These are phyloP conservation scores for Cyclanthera cordifolia DNA, from an alignment of 306 rosid species.

Conservation along the genomic window DNA sequence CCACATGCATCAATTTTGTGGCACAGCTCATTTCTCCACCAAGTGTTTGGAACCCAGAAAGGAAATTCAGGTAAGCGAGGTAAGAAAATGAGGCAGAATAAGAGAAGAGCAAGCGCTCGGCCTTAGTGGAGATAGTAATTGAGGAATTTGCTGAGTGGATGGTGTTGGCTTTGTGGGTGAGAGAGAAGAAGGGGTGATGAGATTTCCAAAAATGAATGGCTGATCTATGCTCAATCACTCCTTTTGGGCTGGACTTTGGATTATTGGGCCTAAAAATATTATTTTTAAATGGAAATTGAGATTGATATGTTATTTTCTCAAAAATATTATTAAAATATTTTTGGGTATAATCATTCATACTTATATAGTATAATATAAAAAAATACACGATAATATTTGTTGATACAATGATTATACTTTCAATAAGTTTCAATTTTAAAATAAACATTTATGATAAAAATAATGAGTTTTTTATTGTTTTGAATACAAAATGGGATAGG, in stretches of 20 bases:
- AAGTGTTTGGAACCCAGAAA: not conserved
- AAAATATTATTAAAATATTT: too few species aligned
- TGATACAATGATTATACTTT: too few species aligned
- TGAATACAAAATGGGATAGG: too few species aligned
- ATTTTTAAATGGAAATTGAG: too few species aligned
- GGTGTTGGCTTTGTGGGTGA: not conserved
- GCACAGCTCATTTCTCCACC: not conserved
- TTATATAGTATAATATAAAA: too few species aligned
- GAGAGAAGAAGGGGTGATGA: not conserved
- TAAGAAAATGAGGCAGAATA: not conserved
- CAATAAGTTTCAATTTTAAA: too few species aligned
- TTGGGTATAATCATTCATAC: too few species aligned
- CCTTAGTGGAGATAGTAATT: not conserved
- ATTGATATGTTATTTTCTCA: too few species aligned
- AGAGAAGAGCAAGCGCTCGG: not conserved
- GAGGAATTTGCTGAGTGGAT: not conserved
- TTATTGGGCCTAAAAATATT: not conserved
- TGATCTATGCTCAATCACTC: not conserved
- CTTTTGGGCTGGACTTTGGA: not conserved
- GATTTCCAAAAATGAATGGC: slow-evolving; percentile 6
- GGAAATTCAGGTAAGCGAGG: not conserved
- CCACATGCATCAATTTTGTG: not conserved
- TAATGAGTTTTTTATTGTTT: too few species aligned
- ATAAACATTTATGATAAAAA: too few species aligned
- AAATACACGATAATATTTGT: too few species aligned